Conservation (phyloP, 2,329 filamentous ascomycete genomes). For the Fusarium nelsonii region DNA sequence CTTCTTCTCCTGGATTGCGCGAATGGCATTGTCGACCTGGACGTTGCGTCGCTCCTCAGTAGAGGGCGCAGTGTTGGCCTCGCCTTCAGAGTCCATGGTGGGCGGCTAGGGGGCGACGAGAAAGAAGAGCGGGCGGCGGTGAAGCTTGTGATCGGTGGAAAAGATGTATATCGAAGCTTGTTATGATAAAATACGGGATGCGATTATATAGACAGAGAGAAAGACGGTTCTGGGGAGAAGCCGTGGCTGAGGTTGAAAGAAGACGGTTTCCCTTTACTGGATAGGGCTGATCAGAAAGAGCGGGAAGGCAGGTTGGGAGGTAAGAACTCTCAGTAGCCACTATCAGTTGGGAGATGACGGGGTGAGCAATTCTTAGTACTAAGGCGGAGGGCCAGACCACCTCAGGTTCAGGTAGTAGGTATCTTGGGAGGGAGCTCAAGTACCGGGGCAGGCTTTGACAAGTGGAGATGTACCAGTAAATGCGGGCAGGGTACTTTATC, state of each 20-base stretch:
- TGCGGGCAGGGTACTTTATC: conserved; percentile 26
- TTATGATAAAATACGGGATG: conserved; percentile 23
- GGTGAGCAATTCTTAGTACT: conserved; percentile 20
- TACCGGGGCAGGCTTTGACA: conserved; percentile 9
- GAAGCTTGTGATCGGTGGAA: conserved; percentile 36
- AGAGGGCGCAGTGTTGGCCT: conserved; percentile 50
- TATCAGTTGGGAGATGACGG: conserved; percentile 33
- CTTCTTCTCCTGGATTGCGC: conserved; percentile 94
- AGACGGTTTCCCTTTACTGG: conserved; percentile 37
- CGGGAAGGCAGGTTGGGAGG: conserved; percentile 35
- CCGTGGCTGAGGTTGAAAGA: conserved; percentile 36
- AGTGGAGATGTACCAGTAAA: conserved; percentile 25
- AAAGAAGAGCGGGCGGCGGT: conserved; percentile 45
- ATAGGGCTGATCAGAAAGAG: conserved; percentile 49
- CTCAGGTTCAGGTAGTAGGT: conserved; percentile 13
- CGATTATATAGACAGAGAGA: conserved; percentile 17
- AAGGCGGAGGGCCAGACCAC: conserved; percentile 3
- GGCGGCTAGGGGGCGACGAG: conserved; percentile 39
- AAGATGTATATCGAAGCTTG: conserved; percentile 23
- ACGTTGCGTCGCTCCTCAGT: conserved; percentile 63
- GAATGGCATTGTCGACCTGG: conserved; percentile 89
- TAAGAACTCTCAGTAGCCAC: conserved; percentile 34
- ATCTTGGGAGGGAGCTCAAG: conserved; percentile 29
- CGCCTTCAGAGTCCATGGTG: conserved; percentile 61
- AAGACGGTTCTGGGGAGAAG: conserved; percentile 18